Base-by-base conservation (phyloP, 2,329 filamentous ascomycete species). In the Xylariaceae sp. region DNA sequence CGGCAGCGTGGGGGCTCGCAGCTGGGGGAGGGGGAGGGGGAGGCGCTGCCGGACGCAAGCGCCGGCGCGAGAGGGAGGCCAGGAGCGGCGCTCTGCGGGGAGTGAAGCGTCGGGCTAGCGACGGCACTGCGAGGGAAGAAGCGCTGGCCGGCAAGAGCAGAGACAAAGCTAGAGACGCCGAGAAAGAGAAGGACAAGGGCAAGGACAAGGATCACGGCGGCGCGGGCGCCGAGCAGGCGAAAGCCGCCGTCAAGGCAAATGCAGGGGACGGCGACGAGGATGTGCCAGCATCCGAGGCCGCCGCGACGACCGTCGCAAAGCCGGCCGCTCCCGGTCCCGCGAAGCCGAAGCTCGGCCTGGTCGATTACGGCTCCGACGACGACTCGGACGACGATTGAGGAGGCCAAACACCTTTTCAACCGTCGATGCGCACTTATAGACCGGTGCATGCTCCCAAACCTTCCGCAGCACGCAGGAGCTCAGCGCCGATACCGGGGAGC, bases 341-440 rank as follows among this genome's bases (percentile, higher is more conserved):
- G 14, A 59, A 57, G 36, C 40, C 57, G 3, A 50, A 53, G 6
- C 32, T 65, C 29, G 63, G 62, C 0, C 49, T 78, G 24, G 73
- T 77, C 10, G 65, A 62, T 37, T 79, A 78, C 42, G 73, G 66
- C 5, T 78, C 73, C 1, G 73, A 75, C 29, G 61, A 65, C 14
- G 67, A 70, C 23, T 66, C 65, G 13, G 67, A 70, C 27, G 66
- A 70, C 15, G 56, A 52, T n/a, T n/a, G n/a, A n/a, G n/a, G n/a
- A n/a, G n/a, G n/a, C n/a, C n/a, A n/a, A n/a, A n/a, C n/a, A n/a
- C n/a, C n/a, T n/a, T n/a, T n/a, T n/a, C n/a, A n/a, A n/a, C n/a
- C n/a, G n/a, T n/a, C n/a, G n/a, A n/a, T n/a, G n/a, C n/a, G n/a
- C n/a, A n/a, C n/a, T n/a, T n/a, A n/a, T n/a, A n/a, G n/a, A n/a